Conservation (phyloP, 2,329 filamentous ascomycete species). For the Fusarium beomiforme region DNA sequence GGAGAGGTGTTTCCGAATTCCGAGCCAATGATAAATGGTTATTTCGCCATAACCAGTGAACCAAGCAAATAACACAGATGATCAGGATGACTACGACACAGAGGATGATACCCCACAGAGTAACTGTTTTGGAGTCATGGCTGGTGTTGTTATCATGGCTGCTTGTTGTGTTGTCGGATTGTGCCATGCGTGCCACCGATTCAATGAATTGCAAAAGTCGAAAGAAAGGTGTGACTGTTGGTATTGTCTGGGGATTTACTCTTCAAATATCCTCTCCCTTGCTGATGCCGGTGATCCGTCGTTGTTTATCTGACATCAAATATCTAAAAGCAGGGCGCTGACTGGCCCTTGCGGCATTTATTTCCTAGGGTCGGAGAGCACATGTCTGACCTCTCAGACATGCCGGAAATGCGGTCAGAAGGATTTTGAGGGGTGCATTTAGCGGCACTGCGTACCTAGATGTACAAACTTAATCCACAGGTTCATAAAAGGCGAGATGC, state of each 20-base stretch:
- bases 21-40: background rate
- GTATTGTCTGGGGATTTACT: too few species aligned
- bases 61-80: slow-evolving; percentile 1
- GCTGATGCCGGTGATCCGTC: background rate
- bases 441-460: background rate
- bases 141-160: background rate
- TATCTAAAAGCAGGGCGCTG: background rate
- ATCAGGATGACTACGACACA: background rate
- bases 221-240: too few species aligned
- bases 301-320: background rate
- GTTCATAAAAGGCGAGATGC: too few species aligned
- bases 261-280: background rate
- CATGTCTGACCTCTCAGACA: background rate
- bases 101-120: slow-evolving; percentile 1
- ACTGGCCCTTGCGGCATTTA: background rate
- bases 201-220: accelerated
- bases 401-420: background rate
- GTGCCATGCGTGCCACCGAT: background rate
- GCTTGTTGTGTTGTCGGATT: background rate
- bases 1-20: background rate
- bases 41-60: background rate
- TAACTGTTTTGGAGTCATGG: background rate
- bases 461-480: too few species aligned
- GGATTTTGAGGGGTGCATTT: background rate
- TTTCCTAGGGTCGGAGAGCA: background rate